Evolutionary conservation across 2,329 filamentous ascomycete genomes (phyloP).

Genomic region (Aspergillus terreus): DNA sequence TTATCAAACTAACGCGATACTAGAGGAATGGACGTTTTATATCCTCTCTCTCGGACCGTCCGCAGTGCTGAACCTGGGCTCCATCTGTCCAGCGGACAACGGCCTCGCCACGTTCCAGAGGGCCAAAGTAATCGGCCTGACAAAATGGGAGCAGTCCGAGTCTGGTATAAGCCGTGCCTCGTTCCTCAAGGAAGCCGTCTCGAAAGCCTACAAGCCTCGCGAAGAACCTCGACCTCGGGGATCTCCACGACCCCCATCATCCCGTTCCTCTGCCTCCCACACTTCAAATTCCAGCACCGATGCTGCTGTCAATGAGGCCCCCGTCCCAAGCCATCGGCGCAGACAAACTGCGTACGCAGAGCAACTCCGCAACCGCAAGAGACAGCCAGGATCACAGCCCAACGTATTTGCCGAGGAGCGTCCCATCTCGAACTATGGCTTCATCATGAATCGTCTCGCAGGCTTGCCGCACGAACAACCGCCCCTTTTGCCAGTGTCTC

Average conservation of each 20-base stretch:
- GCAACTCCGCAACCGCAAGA: conserved; percentile 29
- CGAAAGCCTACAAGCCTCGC: conserved; percentile 54
- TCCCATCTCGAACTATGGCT: conserved; percentile 37
- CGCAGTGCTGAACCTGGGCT: conserved; percentile 52
- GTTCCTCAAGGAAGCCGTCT: conserved; percentile 60
- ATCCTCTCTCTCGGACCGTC: conserved; percentile 57
- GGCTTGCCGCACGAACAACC: conserved; percentile 13
- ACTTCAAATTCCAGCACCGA: conserved; percentile 8
- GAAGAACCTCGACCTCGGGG: conserved; percentile 11
- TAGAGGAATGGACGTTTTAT: conserved; percentile 60
- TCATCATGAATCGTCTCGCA: conserved; percentile 34
- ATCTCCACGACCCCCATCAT: conserved; percentile 1
- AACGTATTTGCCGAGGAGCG: conserved; percentile 30
- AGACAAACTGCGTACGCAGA: conserved; percentile 31
- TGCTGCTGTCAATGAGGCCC: conserved; percentile 7
- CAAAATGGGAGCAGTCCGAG: conserved; percentile 51
- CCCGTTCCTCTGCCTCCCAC: conserved; percentile 11
- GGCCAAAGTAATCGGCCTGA: conserved; percentile 54
- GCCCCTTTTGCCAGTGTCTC: conserved; percentile 11
- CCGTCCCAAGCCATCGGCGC: conserved; percentile 21
- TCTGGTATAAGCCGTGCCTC: conserved; percentile 47
- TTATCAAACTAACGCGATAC: conserved; percentile 13
- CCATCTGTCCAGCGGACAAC: conserved; percentile 35
- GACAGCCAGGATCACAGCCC: conserved; percentile 11
- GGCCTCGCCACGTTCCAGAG: conserved; percentile 47